These are phyloP conservation scores for Wickerhamomyces bisporus DNA, from an alignment of 805 yeast species.

Conservation along the genomic window DNA sequence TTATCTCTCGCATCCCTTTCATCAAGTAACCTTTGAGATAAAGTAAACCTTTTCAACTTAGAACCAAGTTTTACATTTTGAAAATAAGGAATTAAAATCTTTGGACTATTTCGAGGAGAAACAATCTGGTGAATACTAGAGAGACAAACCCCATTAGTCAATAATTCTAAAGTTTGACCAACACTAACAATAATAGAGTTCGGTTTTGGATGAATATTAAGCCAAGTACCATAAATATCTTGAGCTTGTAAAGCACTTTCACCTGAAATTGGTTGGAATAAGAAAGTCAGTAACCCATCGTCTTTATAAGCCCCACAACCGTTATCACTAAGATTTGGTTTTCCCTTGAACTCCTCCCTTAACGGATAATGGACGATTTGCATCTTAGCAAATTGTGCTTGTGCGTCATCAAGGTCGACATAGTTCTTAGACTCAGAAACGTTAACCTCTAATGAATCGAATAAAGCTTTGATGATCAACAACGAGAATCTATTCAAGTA, in stretches of 20 bases:
- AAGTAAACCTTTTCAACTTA: constrained; percentile 26
- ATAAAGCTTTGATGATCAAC: constrained; percentile 26
- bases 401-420: constrained; percentile 34
- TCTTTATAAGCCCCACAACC: constrained; percentile 39
- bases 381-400: constrained; percentile 26
- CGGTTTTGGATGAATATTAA: constrained; percentile 30
- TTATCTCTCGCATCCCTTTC: constrained; percentile 33
- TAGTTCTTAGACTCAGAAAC: constrained; percentile 25
- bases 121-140: constrained; percentile 39
- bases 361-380: constrained; percentile 36
- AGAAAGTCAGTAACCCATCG: constrained; percentile 34
- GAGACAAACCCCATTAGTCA: constrained; percentile 40
- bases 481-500: constrained; percentile 29
- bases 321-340: constrained; percentile 16
- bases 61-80: constrained; percentile 37
- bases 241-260: constrained; percentile 34
- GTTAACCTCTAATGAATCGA: constrained; percentile 31
- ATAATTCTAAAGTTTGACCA: constrained; percentile 40
- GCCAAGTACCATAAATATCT: constrained; percentile 40
- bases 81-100: constrained; percentile 38
- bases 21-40: constrained; percentile 27
- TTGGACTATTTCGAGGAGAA: constrained; percentile 18
- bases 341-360: not conserved
- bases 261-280: constrained; percentile 27
- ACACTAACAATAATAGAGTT: constrained; percentile 34